A percentile compares a stretch with the other conserved stretches of the same genome.
These are phyloP conservation scores for Zoysia matrella DNA, from an alignment of 202 grass and related monocot genomes.

Conservation along the genomic window DNA sequence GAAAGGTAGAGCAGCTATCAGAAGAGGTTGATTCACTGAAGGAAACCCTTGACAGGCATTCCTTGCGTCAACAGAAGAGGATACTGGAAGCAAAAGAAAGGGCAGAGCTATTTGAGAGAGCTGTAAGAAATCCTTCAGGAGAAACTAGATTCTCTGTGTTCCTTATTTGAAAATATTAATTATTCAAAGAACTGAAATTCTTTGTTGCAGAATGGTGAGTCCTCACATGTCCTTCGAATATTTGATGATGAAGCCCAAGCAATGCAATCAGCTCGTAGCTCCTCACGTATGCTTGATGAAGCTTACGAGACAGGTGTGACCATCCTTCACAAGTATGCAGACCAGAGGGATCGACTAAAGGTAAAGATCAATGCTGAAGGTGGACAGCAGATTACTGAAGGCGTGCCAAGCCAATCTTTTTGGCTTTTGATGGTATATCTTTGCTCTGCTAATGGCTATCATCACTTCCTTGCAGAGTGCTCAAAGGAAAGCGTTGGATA, in stretches of 20 bases:
- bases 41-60: slow-evolving; percentile 74
- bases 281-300: slow-evolving; percentile 84
- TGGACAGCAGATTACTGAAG: slow-evolving; percentile 8
- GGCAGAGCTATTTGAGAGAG: slow-evolving; percentile 79
- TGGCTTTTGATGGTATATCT: background rate
- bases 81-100: slow-evolving; percentile 90
- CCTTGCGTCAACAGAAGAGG: slow-evolving; percentile 71
- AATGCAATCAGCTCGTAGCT: slow-evolving; percentile 86
- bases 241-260: slow-evolving; percentile 93
- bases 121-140: slow-evolving; percentile 54
- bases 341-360: slow-evolving; percentile 93
- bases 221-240: slow-evolving; percentile 85
- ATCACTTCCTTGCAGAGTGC: slow-evolving; percentile 63
- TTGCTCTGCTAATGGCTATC: slow-evolving; percentile 27
- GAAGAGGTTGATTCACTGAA: slow-evolving; percentile 92
- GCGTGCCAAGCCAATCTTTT: background rate
- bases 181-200: slow-evolving; percentile 20
- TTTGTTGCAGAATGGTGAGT: slow-evolving; percentile 82
- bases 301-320: slow-evolving; percentile 79
- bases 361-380: slow-evolving; percentile 38
- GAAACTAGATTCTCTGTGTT: slow-evolving; percentile 13
- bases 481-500: slow-evolving; percentile 98
- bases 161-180: background rate
- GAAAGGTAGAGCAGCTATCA: slow-evolving; percentile 90
- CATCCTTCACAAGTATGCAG: slow-evolving; percentile 88